Evolutionary conservation across 2,329 filamentous ascomycete genomes (phyloP).

Genomic region (Scedosporium apiospermum): DNA sequence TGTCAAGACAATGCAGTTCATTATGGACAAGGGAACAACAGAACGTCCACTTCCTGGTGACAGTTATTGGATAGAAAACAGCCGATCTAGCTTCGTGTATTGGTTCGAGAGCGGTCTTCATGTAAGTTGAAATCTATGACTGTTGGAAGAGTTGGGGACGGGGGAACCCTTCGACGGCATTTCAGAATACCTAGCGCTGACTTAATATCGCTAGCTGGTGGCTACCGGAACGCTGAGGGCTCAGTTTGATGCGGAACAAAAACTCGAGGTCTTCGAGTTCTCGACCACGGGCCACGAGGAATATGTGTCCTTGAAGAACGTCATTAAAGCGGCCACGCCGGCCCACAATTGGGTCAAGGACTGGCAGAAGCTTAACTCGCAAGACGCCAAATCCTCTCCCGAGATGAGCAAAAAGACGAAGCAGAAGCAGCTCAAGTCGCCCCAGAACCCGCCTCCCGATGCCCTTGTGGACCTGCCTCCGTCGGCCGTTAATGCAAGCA

Average conservation of each 20-base stretch:
- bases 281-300: conserved; percentile 69
- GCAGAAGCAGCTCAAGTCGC: conserved; percentile 47
- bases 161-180: background rate
- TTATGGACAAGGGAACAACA: conserved; percentile 58
- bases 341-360: conserved; percentile 57
- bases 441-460: conserved; percentile 48
- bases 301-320: conserved; percentile 63
- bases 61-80: conserved; percentile 65
- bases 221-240: conserved; percentile 68
- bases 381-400: conserved; percentile 49
- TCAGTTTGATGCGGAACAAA: conserved; percentile 68
- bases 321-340: conserved; percentile 52
- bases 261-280: conserved; percentile 80
- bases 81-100: conserved; percentile 73
- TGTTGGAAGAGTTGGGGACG: background rate
- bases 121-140: conserved; percentile 35
- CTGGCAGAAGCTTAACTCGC: conserved; percentile 49
- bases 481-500: conserved; percentile 44
- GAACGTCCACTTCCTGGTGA: conserved; percentile 51
- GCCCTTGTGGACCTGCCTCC: conserved; percentile 46
- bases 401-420: conserved; percentile 62
- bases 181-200: conserved; percentile 14
- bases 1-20: conserved; percentile 75
- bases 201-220: conserved; percentile 48
- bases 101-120: conserved; percentile 81